Evolutionary conservation across 2,329 filamentous ascomycete genomes (phyloP), one percentile per base, ranked within the genome.

Genomic region (Penicillium sp.): DNA sequence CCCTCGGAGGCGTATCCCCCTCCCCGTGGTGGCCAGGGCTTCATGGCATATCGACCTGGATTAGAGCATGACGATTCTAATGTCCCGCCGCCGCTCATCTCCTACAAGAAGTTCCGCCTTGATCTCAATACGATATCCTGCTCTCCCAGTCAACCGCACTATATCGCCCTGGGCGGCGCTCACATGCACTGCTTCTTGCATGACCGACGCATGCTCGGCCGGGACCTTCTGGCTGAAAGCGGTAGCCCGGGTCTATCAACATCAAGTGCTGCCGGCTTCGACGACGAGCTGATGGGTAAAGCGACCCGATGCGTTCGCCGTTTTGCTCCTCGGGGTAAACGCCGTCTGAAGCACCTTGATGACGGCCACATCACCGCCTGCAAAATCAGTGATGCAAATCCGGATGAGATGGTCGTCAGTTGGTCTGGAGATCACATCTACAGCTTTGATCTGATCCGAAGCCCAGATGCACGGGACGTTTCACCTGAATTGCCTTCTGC

Each of bases 111-210:
- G 24, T 88, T 87, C 68, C 80, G 83, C 47, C 76, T 90, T 22
- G 88, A 90, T 65, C 78, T 90, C 33, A 90, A 90, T 70, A 89
- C 85, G 3, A 88, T 90, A 26, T 90, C 88, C 15, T 90, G 88
- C 70, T 88, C 88, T 7, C 80, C 86, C 4, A 88, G 82, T 54
- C 88, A 90, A 68, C 88, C 88, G 13, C 86, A 90, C 70, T 90
- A 90, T 69, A 90, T 90, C 68, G 88, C 88, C 8, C 77, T 90
- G 15, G 88, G 88, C 49, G 88, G 88, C n/a, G 85, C 86, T 8
- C 88, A 90, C 73, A 79, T 89, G 10, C 87, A 90, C 71, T 89
- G 87, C 72, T 89, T 90, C 70, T 79, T 90, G 35, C 88, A 90
- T 70, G 88, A 90, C 72, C 82, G 88, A 59, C 83, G 88, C 7